A percentile compares a stretch with the other conserved stretches of the same genome.
These are phyloP conservation scores for Candida yuanshanica DNA, from an alignment of 805 yeast species.

Conservation along the genomic window DNA sequence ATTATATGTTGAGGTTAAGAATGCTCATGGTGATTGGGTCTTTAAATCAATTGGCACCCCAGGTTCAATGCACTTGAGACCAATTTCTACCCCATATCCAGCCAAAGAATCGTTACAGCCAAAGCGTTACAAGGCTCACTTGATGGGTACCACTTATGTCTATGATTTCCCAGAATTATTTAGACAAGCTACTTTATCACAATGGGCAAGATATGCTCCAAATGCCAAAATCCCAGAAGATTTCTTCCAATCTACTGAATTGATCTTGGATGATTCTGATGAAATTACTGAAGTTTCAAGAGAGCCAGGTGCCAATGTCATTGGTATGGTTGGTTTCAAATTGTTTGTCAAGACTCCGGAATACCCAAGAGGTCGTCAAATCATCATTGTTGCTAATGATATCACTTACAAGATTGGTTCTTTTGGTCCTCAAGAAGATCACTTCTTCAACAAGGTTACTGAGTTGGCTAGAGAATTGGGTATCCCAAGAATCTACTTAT, in stretches of 20 bases:
- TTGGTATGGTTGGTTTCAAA: constrained; percentile 98
- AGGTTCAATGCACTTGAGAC: constrained; percentile 95
- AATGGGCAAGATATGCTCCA: constrained; percentile 71
- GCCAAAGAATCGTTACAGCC: constrained; percentile 98
- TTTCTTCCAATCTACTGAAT: constrained; percentile 71
- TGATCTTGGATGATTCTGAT: constrained; percentile 75
- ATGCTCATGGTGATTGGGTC: constrained; percentile 91
- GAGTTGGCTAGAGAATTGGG: constrained; percentile 87
- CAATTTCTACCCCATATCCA: constrained; percentile 93
- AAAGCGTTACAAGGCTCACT: constrained; percentile 96
- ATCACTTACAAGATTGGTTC: constrained; percentile 98
- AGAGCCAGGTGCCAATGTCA: constrained; percentile 92
- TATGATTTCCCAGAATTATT: constrained; percentile 98
- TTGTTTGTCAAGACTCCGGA: constrained; percentile 91
- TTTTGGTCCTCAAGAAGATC: constrained; percentile 95
- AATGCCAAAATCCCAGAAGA: constrained; percentile 64
- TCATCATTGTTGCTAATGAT: constrained; percentile 91
- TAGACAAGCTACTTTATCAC: constrained; percentile 82
- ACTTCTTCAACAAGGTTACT: constrained; percentile 86
- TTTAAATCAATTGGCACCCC: constrained; percentile 93
- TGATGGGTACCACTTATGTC: constrained; percentile 96
- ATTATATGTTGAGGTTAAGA: constrained; percentile 89
- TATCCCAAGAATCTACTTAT: constrained; percentile 89
- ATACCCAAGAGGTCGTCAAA: constrained; percentile 93
- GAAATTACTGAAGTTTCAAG: constrained; percentile 82